Conservation (phyloP, 495 filamentous ascomycete species). For the Trichoderma reesei region DNA sequence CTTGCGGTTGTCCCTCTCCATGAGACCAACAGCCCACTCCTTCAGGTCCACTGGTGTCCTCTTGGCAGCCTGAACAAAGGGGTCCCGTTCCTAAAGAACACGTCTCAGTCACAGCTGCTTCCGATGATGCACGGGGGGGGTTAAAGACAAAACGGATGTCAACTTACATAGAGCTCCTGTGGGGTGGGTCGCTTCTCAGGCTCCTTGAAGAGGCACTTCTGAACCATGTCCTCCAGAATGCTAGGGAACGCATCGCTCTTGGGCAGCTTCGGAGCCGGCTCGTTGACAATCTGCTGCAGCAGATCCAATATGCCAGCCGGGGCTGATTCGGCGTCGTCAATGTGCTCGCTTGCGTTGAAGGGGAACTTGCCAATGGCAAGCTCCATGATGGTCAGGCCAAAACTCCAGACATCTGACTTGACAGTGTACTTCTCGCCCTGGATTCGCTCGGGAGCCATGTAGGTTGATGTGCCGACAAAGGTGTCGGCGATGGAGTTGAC, state of each 20-base stretch:
- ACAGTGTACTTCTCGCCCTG: conserved; percentile 94
- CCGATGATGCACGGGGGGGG: not conserved
- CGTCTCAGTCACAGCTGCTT: not conserved
- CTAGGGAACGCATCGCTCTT: conserved; percentile 95
- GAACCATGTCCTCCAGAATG: conserved; percentile 92
- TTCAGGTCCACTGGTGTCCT: conserved; percentile 84
- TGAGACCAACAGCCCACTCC: conserved; percentile 83
- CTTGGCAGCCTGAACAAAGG: conserved; percentile 90
- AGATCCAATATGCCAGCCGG: conserved; percentile 94
- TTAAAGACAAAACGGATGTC: not conserved
- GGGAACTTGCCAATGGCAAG: conserved; percentile 93
- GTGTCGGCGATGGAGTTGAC: conserved; percentile 97
- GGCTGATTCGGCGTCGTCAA: conserved; percentile 54
- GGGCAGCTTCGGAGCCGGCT: conserved; percentile 83
- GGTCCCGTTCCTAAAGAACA: conserved; percentile 62
- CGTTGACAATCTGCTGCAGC: conserved; percentile 93
- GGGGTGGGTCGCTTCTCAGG: conserved; percentile 84
- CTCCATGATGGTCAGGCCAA: conserved; percentile 93
- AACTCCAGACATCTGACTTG: conserved; percentile 97
- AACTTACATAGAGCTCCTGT: conserved; percentile 64
- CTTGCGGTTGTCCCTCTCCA: conserved; percentile 84
- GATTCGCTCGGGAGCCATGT: conserved; percentile 98
- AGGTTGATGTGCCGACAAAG: conserved; percentile 95
- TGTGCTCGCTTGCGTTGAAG: conserved; percentile 67
- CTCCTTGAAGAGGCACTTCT: conserved; percentile 85